Base-by-base conservation (phyloP, 2,329 filamentous ascomycete species). In the Neonectria hederae region DNA sequence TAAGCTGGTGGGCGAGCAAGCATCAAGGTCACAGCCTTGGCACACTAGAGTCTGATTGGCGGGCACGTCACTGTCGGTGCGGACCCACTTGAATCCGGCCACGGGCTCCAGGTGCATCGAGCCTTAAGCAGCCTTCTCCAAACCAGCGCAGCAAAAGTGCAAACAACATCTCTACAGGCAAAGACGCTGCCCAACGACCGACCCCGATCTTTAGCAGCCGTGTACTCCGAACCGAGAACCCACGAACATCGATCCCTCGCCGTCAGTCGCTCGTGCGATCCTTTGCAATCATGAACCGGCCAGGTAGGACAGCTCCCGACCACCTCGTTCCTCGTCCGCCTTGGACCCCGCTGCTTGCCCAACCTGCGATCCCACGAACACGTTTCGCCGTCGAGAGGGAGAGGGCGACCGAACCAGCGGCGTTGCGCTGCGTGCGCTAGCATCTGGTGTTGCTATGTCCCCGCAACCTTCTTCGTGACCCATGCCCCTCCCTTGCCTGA, bases 241-340 rank as follows among this genome's bases (percentile, higher is more conserved):
- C 59, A 43, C 59, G 49, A 66, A 54, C 28, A 65, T 40, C 49
- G 43, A 54, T 49, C 52, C 45, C 55, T 49, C 49, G 35, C 55
- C 46, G 54, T 60, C 63, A 53, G 64, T 66, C 56, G 54, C 66
- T 68, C 67, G 72, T 72, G 70, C 75, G 65, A 72, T 65, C 61
- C 62, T 62, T 66, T 69, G 67, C 75, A 78, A 82, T 77, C 76
- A 88, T 88, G 86, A 87, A 87, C 78, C 83, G 86, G 82, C 83
- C 84, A 87, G 86, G 86, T 88, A 87, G 78, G 82, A 75, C 74
- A 71, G 66, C 70, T 70, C 75, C 72, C 68, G 64, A 70, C 62
- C 67, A 69, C 69, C 54, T 71, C 67, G 61, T 71, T 67, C 67
- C 67, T 65, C 69, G 61, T 68, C 68, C 69, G 67, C 71, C 67